A percentile compares a stretch with the other conserved stretches of the same genome.
These are phyloP conservation scores for Glycine latifolia DNA, from an alignment of 306 rosid genomes.

Conservation along the genomic window DNA sequence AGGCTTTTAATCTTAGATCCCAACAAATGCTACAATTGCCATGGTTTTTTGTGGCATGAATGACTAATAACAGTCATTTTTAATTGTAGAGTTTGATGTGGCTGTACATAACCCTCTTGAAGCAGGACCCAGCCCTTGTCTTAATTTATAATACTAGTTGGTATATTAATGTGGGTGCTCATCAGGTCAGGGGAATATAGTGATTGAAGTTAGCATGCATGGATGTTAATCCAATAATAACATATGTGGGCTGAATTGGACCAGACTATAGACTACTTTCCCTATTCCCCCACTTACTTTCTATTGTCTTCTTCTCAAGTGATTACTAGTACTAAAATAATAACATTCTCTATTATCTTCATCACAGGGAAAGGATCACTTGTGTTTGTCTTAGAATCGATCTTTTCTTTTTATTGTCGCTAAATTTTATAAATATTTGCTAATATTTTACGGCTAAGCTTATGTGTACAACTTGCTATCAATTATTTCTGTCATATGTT, in stretches of 20 bases:
- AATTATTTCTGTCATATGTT: neutral
- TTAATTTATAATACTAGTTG: conserved; percentile 46
- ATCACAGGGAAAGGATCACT: neutral
- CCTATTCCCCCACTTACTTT: neutral
- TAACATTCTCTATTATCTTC: conserved; percentile 15
- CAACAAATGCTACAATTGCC: conserved; percentile 50
- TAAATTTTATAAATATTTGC: too few relatives aligned
- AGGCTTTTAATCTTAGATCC: conserved; percentile 40
- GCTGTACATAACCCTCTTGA: too few relatives aligned
- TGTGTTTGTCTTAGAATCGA: neutral
- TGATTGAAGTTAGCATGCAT: conserved; percentile 38
- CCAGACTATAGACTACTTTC: conserved; percentile 10
- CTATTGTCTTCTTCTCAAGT: conserved; percentile 23
- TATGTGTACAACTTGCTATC: neutral
- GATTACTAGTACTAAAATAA: conserved; percentile 21
- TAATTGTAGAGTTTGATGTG: conserved; percentile 50
- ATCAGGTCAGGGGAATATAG: conserved; percentile 31
- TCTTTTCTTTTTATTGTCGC: neutral
- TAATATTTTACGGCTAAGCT: neutral
- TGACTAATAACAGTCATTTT: conserved; percentile 53
- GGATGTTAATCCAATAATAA: conserved; percentile 42
- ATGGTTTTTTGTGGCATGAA: conserved; percentile 49
- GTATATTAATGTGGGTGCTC: conserved; percentile 33
- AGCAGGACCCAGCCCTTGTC: conserved; percentile 48
- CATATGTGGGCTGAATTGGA: conserved; percentile 42